These are phyloP conservation scores for Endothia cerciana DNA, from an alignment of 2,329 filamentous ascomycete species.

Conservation along the genomic window DNA sequence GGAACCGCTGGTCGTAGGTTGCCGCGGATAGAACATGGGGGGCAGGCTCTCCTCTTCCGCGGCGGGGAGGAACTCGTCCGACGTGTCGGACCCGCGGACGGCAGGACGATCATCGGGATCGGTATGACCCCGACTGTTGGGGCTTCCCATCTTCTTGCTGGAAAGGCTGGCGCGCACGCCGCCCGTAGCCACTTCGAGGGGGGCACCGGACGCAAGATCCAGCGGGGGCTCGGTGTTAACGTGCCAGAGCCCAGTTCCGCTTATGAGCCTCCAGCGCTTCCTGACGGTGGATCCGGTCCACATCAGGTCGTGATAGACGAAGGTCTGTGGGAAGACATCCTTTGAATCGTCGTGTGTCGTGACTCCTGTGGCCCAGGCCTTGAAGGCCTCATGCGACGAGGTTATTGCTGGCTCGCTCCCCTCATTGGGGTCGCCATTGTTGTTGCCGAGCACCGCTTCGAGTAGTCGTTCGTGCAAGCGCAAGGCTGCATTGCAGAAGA, in stretches of 20 bases:
- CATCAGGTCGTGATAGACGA: slow-evolving; percentile 40
- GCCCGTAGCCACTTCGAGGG: slow-evolving; percentile 33
- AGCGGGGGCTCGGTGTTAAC: slow-evolving; percentile 30
- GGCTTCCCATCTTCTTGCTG: slow-evolving; percentile 19
- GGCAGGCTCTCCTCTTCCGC: neutral
- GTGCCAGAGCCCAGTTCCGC: slow-evolving; percentile 44
- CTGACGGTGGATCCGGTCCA: slow-evolving; percentile 45
- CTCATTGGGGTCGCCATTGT: neutral
- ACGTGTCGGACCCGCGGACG: neutral
- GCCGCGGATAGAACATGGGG: slow-evolving; percentile 28
- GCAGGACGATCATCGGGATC: neutral
- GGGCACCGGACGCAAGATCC: slow-evolving; percentile 34
- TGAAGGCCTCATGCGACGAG: slow-evolving; percentile 42
- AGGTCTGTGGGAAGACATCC: slow-evolving; percentile 49
- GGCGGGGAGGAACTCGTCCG: neutral
- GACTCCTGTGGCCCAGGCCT: slow-evolving; percentile 45
- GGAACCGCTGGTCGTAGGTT: slow-evolving; percentile 34
- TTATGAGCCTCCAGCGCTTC: slow-evolving; percentile 46
- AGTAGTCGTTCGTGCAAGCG: slow-evolving; percentile 39
- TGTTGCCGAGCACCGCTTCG: slow-evolving; percentile 35
- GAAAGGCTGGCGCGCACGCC: slow-evolving; percentile 28
- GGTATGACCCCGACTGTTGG: no score
- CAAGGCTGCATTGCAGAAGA: slow-evolving; percentile 43
- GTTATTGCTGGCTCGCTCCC: slow-evolving; percentile 9
- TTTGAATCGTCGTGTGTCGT: slow-evolving; percentile 48